Base-by-base conservation (phyloP, 495 filamentous ascomycete species). In the Peziza echinospora region DNA sequence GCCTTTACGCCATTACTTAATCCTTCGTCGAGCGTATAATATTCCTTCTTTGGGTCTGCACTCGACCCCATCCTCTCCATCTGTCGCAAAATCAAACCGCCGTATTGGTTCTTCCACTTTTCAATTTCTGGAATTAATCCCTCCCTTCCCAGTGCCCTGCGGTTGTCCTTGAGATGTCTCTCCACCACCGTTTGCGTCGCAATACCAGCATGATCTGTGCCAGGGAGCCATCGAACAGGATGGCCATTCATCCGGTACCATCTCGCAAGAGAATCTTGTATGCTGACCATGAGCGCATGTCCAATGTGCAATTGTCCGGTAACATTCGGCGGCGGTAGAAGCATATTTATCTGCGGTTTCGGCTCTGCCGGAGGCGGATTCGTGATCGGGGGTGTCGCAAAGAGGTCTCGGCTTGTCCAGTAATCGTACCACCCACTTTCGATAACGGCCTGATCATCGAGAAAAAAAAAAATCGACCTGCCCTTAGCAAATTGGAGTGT, bases 191-290 rank as follows among this genome's bases (percentile, higher is more conserved):
- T 72, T 61, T 84, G 80, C 23, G 80, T 84, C 2, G 77, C 74
- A 53, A 84, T 82, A 63, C 78, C 77, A 25, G 80, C 80, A 60
- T 84, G 79, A 56, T 83, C 80, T 61, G 76, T 80, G 44, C 79
- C 79, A 2, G 80, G 80, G 22, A 80, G 64, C 69, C 73, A 83
- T 21, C 83, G 62, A 28, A 82, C 84, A 5, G 73, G 72, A 54
- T 72, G 71, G 40, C 73, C 73, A 6, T 57, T 66, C 70, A 72
- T 72, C 34, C 70, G 63, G 48, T 73, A 43, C 13, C 21, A 43
- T 46, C 82, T 66, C 48, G 84, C 81, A 63, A 87, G 67, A 9
- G 77, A 68, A 57, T 86, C 82, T 62, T 86, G 80, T 30, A 60
- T 52, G 16, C 56, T 50, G 22, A 60, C 43, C 22, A 61, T 71